Percentiles rank a stretch among this genome's conserved stretches.
phyloP scores from a whole-genome alignment of 176 grass and related monocot genomes.

The Carex cristatella region DNA sequence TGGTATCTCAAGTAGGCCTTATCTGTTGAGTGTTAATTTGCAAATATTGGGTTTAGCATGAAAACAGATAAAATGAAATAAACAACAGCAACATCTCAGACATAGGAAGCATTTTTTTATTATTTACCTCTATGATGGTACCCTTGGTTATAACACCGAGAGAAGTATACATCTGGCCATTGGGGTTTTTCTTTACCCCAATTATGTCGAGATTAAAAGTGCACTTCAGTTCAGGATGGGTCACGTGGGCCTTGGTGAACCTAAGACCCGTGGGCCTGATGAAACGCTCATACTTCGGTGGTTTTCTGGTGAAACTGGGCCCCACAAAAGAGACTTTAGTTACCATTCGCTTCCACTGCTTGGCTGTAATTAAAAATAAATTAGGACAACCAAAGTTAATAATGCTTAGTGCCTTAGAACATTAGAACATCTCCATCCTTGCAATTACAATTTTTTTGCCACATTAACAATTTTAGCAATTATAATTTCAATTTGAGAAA shows the following conservation, averaged over 20 bases:
- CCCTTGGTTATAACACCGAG: constrained; percentile 85
- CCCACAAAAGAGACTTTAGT: constrained; percentile 89
- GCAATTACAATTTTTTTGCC: no score
- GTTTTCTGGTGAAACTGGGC: constrained; percentile 86
- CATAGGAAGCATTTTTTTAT: neutral
- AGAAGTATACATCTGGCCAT: constrained; percentile 91
- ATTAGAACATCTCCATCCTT: no score
- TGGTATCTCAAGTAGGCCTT: neutral
- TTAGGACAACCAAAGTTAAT: neutral
- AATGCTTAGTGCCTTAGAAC: neutral
- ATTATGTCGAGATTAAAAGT: constrained; percentile 91
- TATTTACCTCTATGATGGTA: constrained; percentile 77
- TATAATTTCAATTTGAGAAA: no score
- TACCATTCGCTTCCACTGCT: constrained; percentile 98
- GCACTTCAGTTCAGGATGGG: constrained; percentile 85
- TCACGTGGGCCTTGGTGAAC: constrained; percentile 85
- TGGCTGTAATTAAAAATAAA: constrained; percentile 40
- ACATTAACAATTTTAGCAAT: no score
- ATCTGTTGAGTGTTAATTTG: neutral
- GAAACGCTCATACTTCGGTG: constrained; percentile 84
- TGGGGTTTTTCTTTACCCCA: constrained; percentile 90
- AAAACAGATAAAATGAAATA: neutral
- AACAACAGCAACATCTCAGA: neutral
- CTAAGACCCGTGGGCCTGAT: constrained; percentile 72
- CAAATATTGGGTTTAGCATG: neutral